Conservation (phyloP, 192 early-diverging fungal genomes). For the Coemansia furcata region DNA sequence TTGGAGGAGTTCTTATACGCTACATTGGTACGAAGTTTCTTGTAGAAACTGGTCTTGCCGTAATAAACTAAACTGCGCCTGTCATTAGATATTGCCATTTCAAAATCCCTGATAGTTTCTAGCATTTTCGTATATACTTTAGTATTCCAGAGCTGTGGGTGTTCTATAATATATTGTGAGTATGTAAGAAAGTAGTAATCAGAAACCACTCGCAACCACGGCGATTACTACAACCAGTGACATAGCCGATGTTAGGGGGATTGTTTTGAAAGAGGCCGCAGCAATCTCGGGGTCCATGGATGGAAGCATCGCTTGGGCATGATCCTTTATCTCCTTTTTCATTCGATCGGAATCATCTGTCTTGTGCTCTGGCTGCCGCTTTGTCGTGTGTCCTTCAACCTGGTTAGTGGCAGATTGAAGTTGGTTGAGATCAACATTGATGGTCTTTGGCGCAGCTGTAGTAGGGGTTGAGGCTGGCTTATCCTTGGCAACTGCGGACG, state of each 20-base stretch:
- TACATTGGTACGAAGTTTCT: not conserved
- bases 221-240: not conserved
- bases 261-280: conserved; percentile 6
- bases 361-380: not conserved
- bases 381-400: not conserved
- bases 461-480: not conserved
- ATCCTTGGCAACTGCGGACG: conserved; percentile 9
- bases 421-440: not conserved
- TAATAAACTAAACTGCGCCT: not conserved
- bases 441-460: not conserved
- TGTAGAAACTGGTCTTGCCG: not conserved
- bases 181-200: not conserved
- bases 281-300: conserved; percentile 49
- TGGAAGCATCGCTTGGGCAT: conserved; percentile 33
- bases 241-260: not conserved
- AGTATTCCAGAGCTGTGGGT: too few relatives aligned
- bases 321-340: conserved; percentile 8
- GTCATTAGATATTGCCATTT: too few relatives aligned
- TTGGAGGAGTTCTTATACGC: not conserved
- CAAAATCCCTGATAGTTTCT: too few relatives aligned
- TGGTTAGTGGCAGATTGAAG: not conserved
- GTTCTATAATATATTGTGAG: not conserved
- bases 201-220: not conserved
- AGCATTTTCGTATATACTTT: too few relatives aligned
- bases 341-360: not conserved